A percentile compares a stretch with the other conserved stretches of the same genome.
Evolutionary conservation across 2,329 filamentous ascomycete genomes (phyloP).

Genomic region (Lachnellula hyalina): DNA sequence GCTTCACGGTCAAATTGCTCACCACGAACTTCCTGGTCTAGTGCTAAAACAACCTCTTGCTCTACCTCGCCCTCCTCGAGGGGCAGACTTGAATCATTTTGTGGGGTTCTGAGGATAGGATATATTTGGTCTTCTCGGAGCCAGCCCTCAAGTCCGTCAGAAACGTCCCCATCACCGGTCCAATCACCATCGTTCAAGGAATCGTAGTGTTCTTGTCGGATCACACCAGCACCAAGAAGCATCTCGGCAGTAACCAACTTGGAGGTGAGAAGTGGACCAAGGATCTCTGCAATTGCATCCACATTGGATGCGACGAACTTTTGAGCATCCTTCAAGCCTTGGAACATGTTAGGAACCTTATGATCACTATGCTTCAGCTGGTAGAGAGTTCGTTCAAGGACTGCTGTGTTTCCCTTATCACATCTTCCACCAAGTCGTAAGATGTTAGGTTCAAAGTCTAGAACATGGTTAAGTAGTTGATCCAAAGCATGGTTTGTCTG

Average conservation of each 20-base stretch:
- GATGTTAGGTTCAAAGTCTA: conserved; percentile 54
- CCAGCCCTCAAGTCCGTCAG: neutral
- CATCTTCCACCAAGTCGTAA: conserved; percentile 46
- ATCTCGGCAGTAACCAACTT: conserved; percentile 47
- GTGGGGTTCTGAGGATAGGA: conserved; percentile 21
- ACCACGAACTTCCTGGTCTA: conserved; percentile 18
- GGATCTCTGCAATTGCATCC: conserved; percentile 6
- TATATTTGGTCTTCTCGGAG: conserved; percentile 15
- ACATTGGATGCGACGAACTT: neutral
- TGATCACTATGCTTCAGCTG: conserved; percentile 43
- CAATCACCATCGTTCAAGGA: conserved; percentile 50
- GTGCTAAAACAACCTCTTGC: conserved; percentile 19
- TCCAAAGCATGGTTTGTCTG: conserved; percentile 91
- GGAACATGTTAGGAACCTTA: conserved; percentile 20
- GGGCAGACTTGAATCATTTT: conserved; percentile 21
- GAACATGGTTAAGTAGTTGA: conserved; percentile 55
- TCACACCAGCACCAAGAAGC: conserved; percentile 49
- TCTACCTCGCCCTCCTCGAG: conserved; percentile 28
- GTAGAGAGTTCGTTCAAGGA: conserved; percentile 62
- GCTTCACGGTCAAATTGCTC: conserved; percentile 16
- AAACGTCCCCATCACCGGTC: conserved; percentile 11
- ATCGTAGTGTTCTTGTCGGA: conserved; percentile 58
- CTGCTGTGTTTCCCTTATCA: conserved; percentile 45
- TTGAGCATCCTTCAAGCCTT: conserved; percentile 7
- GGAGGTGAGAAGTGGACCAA: conserved; percentile 35